Evolutionary conservation across 345 rosid genomes (phyloP), one percentile per base, ranked within the genome.

Genomic region (Toxicodendron radicans): DNA sequence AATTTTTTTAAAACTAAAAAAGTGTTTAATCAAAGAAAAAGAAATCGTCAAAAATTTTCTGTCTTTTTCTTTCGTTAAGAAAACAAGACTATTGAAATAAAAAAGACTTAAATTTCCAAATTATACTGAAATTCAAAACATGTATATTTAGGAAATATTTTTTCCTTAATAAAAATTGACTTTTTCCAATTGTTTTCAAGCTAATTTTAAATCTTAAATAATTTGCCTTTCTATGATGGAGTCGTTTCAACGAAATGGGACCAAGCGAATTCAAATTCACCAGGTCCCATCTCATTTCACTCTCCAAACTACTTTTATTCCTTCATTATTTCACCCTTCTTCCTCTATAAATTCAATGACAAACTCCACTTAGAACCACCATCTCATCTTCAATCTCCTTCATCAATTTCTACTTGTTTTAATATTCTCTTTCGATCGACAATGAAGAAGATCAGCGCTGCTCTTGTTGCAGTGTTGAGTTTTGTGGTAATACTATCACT

Each of bases 401-500:
- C 6, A 38, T 38, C 43, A 38, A 38, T 38, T 5, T 38, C 8
- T 5, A 38, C 43, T 38, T 8, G 8, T 27, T 27, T 27, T 27
- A 1, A 27, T 27, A 27, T 27, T 27, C 30, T 27, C 30, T 27
- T 27, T 27, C 30, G 30, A 38, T 38, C 43, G 9, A 38, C 1
- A 14, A 11, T 56, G 20, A 58, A 59, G 73, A 68, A 43, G 75
- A 72, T 58, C 64, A 71, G 38, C 13, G 46, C 10, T 2, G 65
- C 68, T n/a, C 23, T 24, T 14, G 51, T 38, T 38, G 43, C 43
- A 38, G 43, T 72, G 2, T 1, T 74, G 17, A 35, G 48, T 32
- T 10, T 38, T 23, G 75, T 49, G 78, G 74, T 60, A 46, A 71
- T n/a, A 23, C 17, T 45, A 63, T 16, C 43, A 38, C 43, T 38